Percentiles rank a stretch among this genome's conserved stretches.
Conservation (phyloP, 306 rosid species). For the Rosa chinensis region DNA sequence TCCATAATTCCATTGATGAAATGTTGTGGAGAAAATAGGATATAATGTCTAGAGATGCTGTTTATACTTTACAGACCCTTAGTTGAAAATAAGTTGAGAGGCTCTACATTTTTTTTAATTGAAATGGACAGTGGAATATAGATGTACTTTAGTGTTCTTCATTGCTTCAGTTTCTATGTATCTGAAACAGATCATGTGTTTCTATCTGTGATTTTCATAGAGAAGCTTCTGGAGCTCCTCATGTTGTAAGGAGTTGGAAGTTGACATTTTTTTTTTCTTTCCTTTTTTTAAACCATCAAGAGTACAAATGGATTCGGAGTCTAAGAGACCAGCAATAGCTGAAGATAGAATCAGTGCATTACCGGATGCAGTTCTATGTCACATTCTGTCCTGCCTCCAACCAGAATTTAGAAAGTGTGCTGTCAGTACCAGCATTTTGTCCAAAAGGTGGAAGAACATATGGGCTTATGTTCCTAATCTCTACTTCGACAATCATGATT, state of each 20-base stretch:
- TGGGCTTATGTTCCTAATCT: neutral
- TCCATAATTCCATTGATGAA: neutral
- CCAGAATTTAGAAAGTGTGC: neutral
- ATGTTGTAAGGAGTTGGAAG: neutral
- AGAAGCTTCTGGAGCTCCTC: neutral
- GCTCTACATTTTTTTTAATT: no score
- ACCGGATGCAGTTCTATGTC: neutral
- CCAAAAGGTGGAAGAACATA: neutral
- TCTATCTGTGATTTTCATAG: no score
- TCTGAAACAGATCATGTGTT: no score
- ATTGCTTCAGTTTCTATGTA: no score
- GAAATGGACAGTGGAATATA: no score
- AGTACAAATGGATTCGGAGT: neutral
- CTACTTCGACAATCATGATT: neutral
- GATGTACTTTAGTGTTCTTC: no score
- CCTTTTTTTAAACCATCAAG: no score
- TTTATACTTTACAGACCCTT: no score
- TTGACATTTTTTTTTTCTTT: neutral
- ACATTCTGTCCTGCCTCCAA: neutral
- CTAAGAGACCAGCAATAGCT: neutral
- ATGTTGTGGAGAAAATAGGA: neutral
- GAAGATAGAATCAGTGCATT: constrained; percentile 7
- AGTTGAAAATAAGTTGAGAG: no score
- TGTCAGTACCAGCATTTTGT: neutral
- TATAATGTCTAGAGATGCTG: neutral